phyloP scores from a whole-genome alignment of 441 rosid genomes.

The Eruca vesicaria region DNA sequence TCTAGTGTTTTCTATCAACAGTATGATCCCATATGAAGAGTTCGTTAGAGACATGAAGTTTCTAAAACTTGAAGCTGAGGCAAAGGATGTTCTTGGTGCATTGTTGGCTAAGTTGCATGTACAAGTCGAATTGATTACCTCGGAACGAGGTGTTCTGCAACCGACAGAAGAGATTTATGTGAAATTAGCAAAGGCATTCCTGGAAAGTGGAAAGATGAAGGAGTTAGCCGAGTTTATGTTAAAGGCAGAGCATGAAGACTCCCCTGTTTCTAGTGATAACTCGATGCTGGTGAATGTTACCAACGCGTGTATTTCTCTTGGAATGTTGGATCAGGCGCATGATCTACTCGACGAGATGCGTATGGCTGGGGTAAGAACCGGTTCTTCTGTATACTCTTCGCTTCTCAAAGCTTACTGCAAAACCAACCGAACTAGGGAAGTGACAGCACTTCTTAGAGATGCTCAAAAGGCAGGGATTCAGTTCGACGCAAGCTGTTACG shows the following conservation, averaged over 20 bases:
- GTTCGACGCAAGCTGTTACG: constrained; percentile 76
- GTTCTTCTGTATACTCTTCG: constrained; percentile 67
- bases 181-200: constrained; percentile 71
- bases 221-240: constrained; percentile 72
- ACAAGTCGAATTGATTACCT: constrained; percentile 58
- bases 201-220: constrained; percentile 70
- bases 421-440: constrained; percentile 60
- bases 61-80: constrained; percentile 59
- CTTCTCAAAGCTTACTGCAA: constrained; percentile 76
- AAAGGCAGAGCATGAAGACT: constrained; percentile 70
- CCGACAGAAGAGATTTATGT: constrained; percentile 71
- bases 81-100: constrained; percentile 49
- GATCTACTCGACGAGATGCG: constrained; percentile 94
- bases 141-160: constrained; percentile 73
- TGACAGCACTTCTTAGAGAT: constrained; percentile 67
- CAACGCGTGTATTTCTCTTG: constrained; percentile 76
- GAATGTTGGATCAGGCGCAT: constrained; percentile 87
- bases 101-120: constrained; percentile 55
- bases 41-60: constrained; percentile 56
- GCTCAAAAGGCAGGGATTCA: constrained; percentile 88
- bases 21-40: constrained; percentile 50
- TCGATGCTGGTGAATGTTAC: constrained; percentile 64
- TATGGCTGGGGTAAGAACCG: constrained; percentile 62
- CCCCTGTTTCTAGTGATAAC: constrained; percentile 64
- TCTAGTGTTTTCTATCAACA: constrained; percentile 6